These are phyloP conservation scores for Orbilia blumenaviensis DNA, from an alignment of 2,329 filamentous ascomycete species.

Conservation along the genomic window DNA sequence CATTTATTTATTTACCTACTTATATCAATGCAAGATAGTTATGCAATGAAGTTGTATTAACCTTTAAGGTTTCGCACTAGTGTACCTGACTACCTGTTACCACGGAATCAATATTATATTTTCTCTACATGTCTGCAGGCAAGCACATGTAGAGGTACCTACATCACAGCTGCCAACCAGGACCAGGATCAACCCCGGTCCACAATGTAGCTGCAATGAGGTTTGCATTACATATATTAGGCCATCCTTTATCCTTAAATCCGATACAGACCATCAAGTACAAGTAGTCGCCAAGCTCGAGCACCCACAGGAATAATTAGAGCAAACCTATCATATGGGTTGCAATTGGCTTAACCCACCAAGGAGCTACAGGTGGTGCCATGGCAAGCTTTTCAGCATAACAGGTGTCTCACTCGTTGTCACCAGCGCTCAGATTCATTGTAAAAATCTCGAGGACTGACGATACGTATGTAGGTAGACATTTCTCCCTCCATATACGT, in stretches of 20 bases:
- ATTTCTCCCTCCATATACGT: neutral
- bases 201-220: neutral
- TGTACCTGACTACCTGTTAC: neutral
- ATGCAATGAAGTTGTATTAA: conserved; percentile 14
- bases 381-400: neutral
- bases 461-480: neutral
- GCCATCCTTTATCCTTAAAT: neutral
- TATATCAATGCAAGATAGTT: neutral
- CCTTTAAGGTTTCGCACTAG: conserved; percentile 28
- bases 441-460: neutral
- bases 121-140: neutral
- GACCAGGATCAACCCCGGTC: neutral
- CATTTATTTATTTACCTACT: neutral
- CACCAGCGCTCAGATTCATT: neutral
- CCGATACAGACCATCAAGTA: neutral
- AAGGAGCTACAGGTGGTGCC: neutral
- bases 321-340: neutral
- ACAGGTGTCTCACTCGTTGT: neutral
- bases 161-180: neutral
- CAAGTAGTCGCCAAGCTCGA: neutral
- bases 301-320: neutral
- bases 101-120: conserved; percentile 21
- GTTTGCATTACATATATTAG: neutral
- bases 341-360: no score
- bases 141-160: neutral